Percentiles rank a stretch among this genome's conserved stretches.
Evolutionary conservation across 1,139 yeast species (phyloP).

Genomic region (Saccharomyces hybrid): DNA sequence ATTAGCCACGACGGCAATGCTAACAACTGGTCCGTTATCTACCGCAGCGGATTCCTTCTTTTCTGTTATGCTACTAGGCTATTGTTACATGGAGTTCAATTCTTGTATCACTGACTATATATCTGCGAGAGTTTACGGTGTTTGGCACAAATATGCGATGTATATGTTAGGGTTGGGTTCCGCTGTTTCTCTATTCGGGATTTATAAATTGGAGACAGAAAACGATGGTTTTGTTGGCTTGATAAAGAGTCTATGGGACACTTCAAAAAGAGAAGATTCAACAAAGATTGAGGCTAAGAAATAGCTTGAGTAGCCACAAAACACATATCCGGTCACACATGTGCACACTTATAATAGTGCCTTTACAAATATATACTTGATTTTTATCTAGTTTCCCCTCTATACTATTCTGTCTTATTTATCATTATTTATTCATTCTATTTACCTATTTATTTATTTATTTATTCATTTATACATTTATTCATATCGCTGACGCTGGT

Average conservation of each 20-base stretch:
- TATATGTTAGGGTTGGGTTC: conserved; percentile 60
- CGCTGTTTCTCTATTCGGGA: conserved; percentile 54
- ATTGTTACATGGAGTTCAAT: conserved; percentile 64
- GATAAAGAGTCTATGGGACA: conserved; percentile 36
- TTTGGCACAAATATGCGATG: conserved; percentile 54
- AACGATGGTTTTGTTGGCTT: conserved; percentile 52
- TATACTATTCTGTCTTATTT: background rate
- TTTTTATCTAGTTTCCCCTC: background rate
- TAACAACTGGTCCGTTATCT: conserved; percentile 45
- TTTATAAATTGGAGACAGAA: conserved; percentile 61
- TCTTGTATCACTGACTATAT: conserved; percentile 75
- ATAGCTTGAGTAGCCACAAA: background rate
- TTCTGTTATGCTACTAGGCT: conserved; percentile 50
- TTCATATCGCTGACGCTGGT: too few species aligned
- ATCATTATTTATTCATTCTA: background rate
- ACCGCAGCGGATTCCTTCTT: conserved; percentile 49
- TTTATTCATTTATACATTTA: background rate
- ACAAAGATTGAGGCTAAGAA: conserved; percentile 1
- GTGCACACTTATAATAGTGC: background rate
- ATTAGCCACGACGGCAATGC: conserved; percentile 52
- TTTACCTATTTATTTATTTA: background rate
- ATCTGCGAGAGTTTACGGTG: conserved; percentile 65
- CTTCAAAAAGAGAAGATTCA: conserved; percentile 7
- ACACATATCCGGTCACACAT: background rate
- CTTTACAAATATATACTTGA: background rate